A percentile compares a stretch with the other conserved stretches of the same genome.
phyloP scores from a whole-genome alignment of 2,329 filamentous ascomycete species.

The Periconia digitata region DNA sequence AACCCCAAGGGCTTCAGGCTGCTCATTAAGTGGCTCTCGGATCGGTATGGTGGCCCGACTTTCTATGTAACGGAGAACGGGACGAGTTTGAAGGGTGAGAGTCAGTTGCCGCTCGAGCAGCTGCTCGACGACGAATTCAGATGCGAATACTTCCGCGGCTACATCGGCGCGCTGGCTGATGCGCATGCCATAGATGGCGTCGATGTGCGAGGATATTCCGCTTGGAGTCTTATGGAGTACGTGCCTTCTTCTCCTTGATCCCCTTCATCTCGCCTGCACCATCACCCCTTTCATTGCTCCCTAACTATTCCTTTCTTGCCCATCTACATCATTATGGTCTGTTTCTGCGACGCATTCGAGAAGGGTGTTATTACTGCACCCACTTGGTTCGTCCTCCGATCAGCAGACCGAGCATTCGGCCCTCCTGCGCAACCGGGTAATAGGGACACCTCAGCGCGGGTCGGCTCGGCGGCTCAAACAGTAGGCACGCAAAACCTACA shows the following conservation, averaged over 20 bases:
- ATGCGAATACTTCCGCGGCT: constrained; percentile 74
- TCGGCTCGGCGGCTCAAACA: neutral
- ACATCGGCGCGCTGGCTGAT: constrained; percentile 74
- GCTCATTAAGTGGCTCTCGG: constrained; percentile 59
- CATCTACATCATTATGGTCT: neutral
- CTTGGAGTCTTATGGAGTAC: constrained; percentile 83
- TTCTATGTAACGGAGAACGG: constrained; percentile 92
- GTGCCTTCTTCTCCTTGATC: constrained; percentile 31
- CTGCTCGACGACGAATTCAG: constrained; percentile 83
- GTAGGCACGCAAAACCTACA: neutral
- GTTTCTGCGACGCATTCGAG: neutral
- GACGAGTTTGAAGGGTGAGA: constrained; percentile 81
- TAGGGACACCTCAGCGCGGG: neutral
- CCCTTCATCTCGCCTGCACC: constrained; percentile 5
- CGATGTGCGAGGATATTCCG: constrained; percentile 77
- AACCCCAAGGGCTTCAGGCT: constrained; percentile 76
- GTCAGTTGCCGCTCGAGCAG: constrained; percentile 68
- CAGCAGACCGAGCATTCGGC: neutral
- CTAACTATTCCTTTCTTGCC: constrained; percentile 3
- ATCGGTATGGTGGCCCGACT: constrained; percentile 72
- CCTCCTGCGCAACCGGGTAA: neutral
- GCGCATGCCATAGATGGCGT: constrained; percentile 73
- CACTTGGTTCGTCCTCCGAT: too few species aligned
- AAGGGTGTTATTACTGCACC: neutral
- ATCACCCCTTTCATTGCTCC: constrained; percentile 1